phyloP scores from a whole-genome alignment of 139 green algal genomes.

The Eudorina sp. region DNA sequence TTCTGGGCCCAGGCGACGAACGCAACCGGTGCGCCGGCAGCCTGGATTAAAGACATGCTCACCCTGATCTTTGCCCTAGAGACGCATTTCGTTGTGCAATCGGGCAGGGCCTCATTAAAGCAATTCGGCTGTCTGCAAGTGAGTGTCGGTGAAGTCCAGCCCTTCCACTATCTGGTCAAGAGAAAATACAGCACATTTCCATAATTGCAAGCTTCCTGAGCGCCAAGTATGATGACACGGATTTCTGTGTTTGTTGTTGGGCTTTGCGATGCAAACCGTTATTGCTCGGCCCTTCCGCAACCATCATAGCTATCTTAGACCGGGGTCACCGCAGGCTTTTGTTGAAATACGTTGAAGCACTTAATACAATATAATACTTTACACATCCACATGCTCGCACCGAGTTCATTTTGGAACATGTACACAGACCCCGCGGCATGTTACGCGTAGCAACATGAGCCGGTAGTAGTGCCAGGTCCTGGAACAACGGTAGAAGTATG shows the following conservation, averaged over 20 bases:
- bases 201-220: too few relatives aligned
- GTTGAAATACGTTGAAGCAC: too few relatives aligned
- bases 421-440: conserved; percentile 10
- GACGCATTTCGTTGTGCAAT: neutral
- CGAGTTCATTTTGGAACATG: neutral
- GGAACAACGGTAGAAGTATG: neutral
- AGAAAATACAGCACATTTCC: neutral
- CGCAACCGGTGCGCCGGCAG: neutral
- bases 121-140: neutral
- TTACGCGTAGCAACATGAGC: neutral
- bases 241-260: too few relatives aligned
- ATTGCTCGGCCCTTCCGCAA: neutral
- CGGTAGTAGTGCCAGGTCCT: neutral
- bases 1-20: neutral
- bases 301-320: neutral
- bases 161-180: neutral
- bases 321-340: too few relatives aligned
- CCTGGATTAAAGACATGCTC: neutral
- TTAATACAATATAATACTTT: too few relatives aligned
- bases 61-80: neutral
- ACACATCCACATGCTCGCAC: neutral
- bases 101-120: conserved; percentile 12
- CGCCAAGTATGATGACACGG: too few relatives aligned
- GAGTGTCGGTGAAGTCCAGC: neutral
- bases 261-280: too few relatives aligned